Evolutionary conservation across 169 alveolate species (phyloP), one percentile per base, ranked within the genome.

Genomic region (Eimeria sp.): DNA sequence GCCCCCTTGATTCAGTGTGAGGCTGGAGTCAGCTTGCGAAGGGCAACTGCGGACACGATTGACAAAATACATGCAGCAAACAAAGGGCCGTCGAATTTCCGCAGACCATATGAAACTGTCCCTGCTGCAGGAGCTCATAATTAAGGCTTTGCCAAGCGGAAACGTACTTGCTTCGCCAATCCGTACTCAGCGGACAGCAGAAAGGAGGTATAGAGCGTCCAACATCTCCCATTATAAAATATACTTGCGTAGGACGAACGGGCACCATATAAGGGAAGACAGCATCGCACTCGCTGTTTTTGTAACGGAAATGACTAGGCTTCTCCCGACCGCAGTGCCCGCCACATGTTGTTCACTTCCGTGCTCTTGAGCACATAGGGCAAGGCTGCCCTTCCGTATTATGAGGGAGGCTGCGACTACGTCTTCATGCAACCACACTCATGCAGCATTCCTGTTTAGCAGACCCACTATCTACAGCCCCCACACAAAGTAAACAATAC

Each of bases 401-500:
- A 30, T 30, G 5, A 3, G 18, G 30, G 54, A 34, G 3, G 51
- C 16, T 16, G 18, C 13, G 82, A 27, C 51, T 34, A 30, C 27
- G 25, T 6, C 49, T 30, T 2, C 25, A 72, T 72, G 54, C 82
- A 73, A 40, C 83, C 83, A 73, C 4, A 27, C 3, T 10, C n/a
- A 11, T 18, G 83, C 83, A 73, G 5, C 5, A 13, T 43, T 73
- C 16, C 25, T 70, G 51, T 14, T 73, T 14, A 51, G 83, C 54
- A 73, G 83, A 40, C 83, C 18, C 20, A 73, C 83, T 34, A 73
- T 73, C 83, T 73, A 18, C 57, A 73, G 11, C 57, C 83, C 83
- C 5, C 51, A 73, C 7, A 5, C 30, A 5, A 34, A n/a, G 27
- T 18, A 40, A 34, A 10, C 20, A 13, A 34, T 11, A 73, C 14